Conservation (phyloP, 176 grass and related monocot genomes). For the Olyra latifolia region DNA sequence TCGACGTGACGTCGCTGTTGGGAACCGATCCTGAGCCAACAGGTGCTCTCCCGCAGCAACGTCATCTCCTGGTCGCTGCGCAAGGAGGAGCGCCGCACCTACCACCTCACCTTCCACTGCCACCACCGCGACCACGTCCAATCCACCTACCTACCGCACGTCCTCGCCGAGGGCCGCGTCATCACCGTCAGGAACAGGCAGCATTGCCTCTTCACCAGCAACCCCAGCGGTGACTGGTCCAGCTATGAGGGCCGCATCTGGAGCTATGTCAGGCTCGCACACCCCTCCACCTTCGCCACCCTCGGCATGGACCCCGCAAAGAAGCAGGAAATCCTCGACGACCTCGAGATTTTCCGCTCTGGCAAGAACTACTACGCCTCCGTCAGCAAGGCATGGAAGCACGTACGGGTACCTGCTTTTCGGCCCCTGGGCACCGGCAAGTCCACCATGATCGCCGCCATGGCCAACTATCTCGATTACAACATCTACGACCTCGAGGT, state of each 20-base stretch:
- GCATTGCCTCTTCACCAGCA: conserved; percentile 45
- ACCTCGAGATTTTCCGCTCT: conserved; percentile 39
- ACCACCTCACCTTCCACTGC: conserved; percentile 17
- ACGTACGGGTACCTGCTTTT: conserved; percentile 53
- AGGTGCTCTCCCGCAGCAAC: background rate
- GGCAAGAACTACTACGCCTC: conserved; percentile 49
- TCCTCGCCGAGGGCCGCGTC: conserved; percentile 32
- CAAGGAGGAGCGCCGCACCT: background rate
- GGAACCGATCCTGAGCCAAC: no score
- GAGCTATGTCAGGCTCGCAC: conserved; percentile 43
- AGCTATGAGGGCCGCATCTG: background rate
- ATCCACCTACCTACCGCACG: conserved; percentile 34
- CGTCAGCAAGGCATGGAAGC: conserved; percentile 61
- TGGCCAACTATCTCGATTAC: conserved; percentile 52
- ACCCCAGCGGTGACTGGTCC: background rate
- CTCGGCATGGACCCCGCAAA: conserved; percentile 42
- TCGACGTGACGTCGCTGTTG: no score
- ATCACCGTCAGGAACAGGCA: conserved; percentile 23
- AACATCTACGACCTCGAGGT: conserved; percentile 62
- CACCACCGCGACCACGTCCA: conserved; percentile 16
- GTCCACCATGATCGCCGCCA: conserved; percentile 62
- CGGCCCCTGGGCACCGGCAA: conserved; percentile 66
- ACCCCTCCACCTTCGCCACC: conserved; percentile 44
- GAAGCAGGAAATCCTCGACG: conserved; percentile 45
- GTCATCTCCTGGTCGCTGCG: conserved; percentile 6